phyloP scores from a whole-genome alignment of 164 flowering plant genomes.

The Houttuynia cordata region DNA sequence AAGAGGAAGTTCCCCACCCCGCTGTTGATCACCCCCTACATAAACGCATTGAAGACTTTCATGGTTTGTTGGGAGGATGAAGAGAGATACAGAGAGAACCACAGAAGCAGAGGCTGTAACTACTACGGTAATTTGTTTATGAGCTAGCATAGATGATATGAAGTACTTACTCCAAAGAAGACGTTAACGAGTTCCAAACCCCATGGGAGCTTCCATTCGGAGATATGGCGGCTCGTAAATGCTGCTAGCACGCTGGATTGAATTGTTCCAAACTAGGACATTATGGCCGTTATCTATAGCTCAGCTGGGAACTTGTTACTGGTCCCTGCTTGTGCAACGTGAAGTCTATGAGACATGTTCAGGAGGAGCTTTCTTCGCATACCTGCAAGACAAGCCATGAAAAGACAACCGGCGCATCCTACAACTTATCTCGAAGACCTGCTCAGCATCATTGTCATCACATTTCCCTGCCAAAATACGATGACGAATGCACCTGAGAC shows the following conservation, averaged over 20 bases:
- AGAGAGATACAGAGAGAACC: no score
- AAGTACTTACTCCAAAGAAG: constrained; percentile 6
- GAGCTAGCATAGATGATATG: neutral
- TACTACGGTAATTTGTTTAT: no score
- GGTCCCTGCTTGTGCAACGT: constrained; percentile 3
- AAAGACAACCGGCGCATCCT: no score
- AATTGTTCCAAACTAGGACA: constrained; percentile 10
- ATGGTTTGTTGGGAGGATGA: no score
- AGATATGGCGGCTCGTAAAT: constrained; percentile 1
- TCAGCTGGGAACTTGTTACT: constrained; percentile 6
- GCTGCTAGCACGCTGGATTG: constrained; percentile 5
- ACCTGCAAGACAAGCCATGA: neutral
- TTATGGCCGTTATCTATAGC: constrained; percentile 6
- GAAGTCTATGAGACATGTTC: no score
- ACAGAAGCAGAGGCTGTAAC: no score
- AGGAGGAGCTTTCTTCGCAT: neutral
- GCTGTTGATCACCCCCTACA: constrained; percentile 9
- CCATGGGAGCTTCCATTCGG: constrained; percentile 9
- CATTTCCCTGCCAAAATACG: constrained; percentile 8
- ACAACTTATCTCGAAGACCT: neutral
- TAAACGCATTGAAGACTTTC: no score
- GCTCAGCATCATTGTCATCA: neutral
- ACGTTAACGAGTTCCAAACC: constrained; percentile 10
- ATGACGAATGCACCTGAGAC: constrained; percentile 6
- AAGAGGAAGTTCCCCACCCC: constrained; percentile 9